Conservation (phyloP, 1,139 yeast genomes). For the Kurtzmaniella quercitrusa region DNA sequence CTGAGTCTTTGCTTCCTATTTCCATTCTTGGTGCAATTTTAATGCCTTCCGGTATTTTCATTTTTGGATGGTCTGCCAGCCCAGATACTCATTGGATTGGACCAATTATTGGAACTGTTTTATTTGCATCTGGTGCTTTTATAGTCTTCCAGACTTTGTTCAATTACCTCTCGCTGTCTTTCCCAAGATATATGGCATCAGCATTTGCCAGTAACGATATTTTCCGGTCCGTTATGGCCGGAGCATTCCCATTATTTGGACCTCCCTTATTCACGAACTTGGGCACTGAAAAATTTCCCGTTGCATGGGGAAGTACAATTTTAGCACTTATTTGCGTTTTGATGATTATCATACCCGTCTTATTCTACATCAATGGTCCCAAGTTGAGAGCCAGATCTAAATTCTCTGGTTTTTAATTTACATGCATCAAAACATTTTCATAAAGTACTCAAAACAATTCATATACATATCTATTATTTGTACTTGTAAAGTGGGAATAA, state of each 20-base stretch:
- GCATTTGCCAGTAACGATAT: constrained; percentile 30
- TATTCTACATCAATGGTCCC: constrained; percentile 28
- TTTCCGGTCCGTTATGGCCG: constrained; percentile 25
- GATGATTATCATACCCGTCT: constrained; percentile 65
- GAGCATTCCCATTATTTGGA: constrained; percentile 31
- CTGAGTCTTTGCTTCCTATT: constrained; percentile 59
- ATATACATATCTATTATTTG: too few relatives aligned
- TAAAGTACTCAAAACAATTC: too few relatives aligned
- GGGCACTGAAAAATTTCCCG: constrained; percentile 27
- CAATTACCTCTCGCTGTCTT: constrained; percentile 62
- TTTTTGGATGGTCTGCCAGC: constrained; percentile 31
- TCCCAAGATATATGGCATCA: constrained; percentile 34
- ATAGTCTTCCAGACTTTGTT: constrained; percentile 30
- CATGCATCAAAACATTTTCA: too few relatives aligned
- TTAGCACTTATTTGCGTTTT: constrained; percentile 53
- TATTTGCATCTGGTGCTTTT: constrained; percentile 27
- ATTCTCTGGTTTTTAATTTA: constrained; percentile 21
- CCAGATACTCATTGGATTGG: constrained; percentile 30
- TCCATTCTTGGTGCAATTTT: constrained; percentile 31
- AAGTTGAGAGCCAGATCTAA: constrained; percentile 44
- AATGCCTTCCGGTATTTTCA: constrained; percentile 29
- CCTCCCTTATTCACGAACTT: constrained; percentile 43
- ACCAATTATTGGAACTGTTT: constrained; percentile 26
- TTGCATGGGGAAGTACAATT: constrained; percentile 66
- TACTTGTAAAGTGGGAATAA: too few relatives aligned